Percentiles rank a stretch among this genome's conserved stretches.
Conservation (phyloP, 176 grass and related monocot genomes). For the Oryza meridionalis region DNA sequence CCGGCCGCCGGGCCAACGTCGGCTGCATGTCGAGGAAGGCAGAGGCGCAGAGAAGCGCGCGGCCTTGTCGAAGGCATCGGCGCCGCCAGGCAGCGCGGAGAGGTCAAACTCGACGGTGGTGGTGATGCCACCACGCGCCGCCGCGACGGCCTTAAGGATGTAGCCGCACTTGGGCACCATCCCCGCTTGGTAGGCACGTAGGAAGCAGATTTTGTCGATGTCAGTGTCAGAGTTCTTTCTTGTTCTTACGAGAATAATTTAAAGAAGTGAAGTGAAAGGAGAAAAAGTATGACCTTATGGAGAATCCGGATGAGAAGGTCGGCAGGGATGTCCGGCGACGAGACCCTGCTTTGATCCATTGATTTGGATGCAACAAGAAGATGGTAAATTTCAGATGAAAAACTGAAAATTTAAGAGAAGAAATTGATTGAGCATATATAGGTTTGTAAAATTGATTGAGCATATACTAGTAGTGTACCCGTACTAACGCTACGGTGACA, state of each 20-base stretch:
- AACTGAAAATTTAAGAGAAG: too few relatives aligned
- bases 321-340: slow-evolving; percentile 54
- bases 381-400: background rate
- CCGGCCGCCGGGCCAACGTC: slow-evolving; percentile 44
- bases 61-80: slow-evolving; percentile 72
- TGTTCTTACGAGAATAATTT: background rate
- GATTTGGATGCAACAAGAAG: background rate
- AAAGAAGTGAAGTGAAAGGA: background rate
- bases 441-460: too few relatives aligned
- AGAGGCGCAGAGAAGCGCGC: slow-evolving; percentile 55
- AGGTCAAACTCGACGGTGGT: slow-evolving; percentile 51
- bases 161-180: slow-evolving; percentile 80
- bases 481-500: too few relatives aligned
- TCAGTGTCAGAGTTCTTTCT: background rate
- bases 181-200: slow-evolving; percentile 44
- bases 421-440: too few relatives aligned
- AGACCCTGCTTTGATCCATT: slow-evolving; percentile 45
- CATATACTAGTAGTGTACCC: too few relatives aligned
- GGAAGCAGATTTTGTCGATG: background rate
- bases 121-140: slow-evolving; percentile 6
- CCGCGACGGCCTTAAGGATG: slow-evolving; percentile 57
- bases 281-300: slow-evolving; percentile 57
- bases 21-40: slow-evolving; percentile 73
- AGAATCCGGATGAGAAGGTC: slow-evolving; percentile 75
- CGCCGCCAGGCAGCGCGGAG: slow-evolving; percentile 58